Percentiles rank a stretch among this genome's conserved stretches.
Evolutionary conservation across 108 stramenopile genomes (phyloP).

Genomic region (Pelagomonas calceolata): DNA sequence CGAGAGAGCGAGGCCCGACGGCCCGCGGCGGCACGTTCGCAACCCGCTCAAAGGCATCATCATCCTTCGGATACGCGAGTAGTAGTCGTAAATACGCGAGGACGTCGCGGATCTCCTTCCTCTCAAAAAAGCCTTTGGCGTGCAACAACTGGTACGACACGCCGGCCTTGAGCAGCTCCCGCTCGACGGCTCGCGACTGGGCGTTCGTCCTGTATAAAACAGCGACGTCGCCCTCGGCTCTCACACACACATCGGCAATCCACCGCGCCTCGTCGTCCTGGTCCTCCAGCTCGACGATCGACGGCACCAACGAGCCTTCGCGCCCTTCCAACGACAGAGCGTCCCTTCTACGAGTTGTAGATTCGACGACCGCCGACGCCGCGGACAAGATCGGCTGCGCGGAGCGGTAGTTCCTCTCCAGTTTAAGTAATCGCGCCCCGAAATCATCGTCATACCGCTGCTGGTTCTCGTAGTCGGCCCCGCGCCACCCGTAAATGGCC

Average conservation of each 20-base stretch:
- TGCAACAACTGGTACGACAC: slow-evolving; percentile 76
- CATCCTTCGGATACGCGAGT: not conserved
- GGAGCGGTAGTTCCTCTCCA: slow-evolving; percentile 27
- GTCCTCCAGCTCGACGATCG: slow-evolving; percentile 1
- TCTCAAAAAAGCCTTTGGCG: slow-evolving; percentile 55
- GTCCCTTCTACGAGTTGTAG: not conserved
- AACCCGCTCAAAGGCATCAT: slow-evolving; percentile 9
- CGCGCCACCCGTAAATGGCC: slow-evolving; percentile 67
- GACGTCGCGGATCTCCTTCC: not conserved
- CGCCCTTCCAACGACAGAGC: not conserved
- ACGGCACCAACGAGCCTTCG: not conserved
- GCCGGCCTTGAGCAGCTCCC: slow-evolving; percentile 72
- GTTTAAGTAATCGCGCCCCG: not conserved
- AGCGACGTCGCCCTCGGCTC: slow-evolving; percentile 22
- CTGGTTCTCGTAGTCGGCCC: slow-evolving; percentile 59
- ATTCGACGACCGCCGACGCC: slow-evolving; percentile 12
- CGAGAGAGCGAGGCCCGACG: slow-evolving; percentile 17
- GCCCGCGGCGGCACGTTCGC: slow-evolving; percentile 22
- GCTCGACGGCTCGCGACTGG: slow-evolving; percentile 71
- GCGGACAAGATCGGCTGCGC: slow-evolving; percentile 16
- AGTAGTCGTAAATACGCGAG: not conserved
- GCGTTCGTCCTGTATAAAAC: slow-evolving; percentile 80
- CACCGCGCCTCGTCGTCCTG: slow-evolving; percentile 5
- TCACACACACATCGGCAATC: not conserved
- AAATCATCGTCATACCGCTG: slow-evolving; percentile 48